A percentile compares a stretch with the other conserved stretches of the same genome.
These are phyloP conservation scores for Lyophyllum semitale DNA, from an alignment of 768 basidiomycete species.

Conservation along the genomic window DNA sequence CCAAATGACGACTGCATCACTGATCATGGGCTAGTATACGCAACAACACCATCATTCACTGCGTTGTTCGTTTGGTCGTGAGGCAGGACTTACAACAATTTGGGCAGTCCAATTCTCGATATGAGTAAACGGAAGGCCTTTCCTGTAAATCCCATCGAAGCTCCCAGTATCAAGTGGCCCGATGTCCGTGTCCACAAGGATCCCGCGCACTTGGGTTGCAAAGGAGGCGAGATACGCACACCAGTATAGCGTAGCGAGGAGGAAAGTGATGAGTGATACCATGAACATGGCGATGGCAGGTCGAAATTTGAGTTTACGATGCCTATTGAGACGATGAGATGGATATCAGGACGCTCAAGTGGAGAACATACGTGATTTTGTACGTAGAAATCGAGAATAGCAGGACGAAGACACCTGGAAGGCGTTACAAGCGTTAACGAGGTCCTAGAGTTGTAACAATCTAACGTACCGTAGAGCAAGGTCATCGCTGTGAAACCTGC, in stretches of 20 bases:
- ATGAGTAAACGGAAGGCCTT: slow-evolving; percentile 11
- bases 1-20: slow-evolving; percentile 12
- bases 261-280: slow-evolving; percentile 2
- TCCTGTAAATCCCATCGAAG: slow-evolving; percentile 16
- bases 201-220: slow-evolving; percentile 17
- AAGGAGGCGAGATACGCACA: slow-evolving; percentile 16
- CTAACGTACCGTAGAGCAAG: slow-evolving; percentile 11
- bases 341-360: not conserved
- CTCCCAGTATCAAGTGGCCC: slow-evolving; percentile 15
- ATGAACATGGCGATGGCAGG: not conserved
- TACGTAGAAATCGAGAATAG: slow-evolving; percentile 12
- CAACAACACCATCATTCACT: not conserved
- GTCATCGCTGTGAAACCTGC: slow-evolving; percentile 19
- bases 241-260: slow-evolving; percentile 15
- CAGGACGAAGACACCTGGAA: slow-evolving; percentile 15
- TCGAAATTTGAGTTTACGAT: slow-evolving; percentile 8
- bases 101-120: slow-evolving; percentile 17
- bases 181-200: slow-evolving; percentile 16
- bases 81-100: slow-evolving; percentile 6
- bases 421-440: not conserved
- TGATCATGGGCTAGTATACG: slow-evolving; percentile 11
- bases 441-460: not conserved
- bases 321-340: not conserved
- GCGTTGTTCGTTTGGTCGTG: not conserved
- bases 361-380: slow-evolving; percentile 11